Base-by-base conservation (phyloP, 23 red algal species). In the Gracilaria vermiculophylla region DNA sequence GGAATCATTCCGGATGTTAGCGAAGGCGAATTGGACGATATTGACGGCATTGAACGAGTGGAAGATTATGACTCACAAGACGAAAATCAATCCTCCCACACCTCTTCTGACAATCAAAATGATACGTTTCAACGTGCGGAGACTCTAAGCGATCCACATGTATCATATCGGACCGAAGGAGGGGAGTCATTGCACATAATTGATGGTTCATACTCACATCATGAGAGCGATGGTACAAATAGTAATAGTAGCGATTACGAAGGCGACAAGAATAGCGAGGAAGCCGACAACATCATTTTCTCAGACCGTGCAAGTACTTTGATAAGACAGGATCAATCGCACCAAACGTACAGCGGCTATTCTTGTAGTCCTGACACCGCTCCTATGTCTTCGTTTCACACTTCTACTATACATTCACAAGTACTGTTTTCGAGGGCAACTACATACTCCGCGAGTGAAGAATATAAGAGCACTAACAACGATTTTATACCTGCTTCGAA, bases 11-110 rank as follows among this genome's bases (percentile, higher is more conserved):
- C 54, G 32, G 78, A 82, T 16, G 78, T 82, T 16, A 82, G 78
- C 53, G 78, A 82, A 39, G 78, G 77, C 13, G 78, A 82, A 47
- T 62, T 82, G 53, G 78, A 82, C 47, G 53, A 82, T 39, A 82
- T 82, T 62, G 78, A 82, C 29, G 78, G 78, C 14, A 64, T 82
- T 36, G 78, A 82, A 66, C 12, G 60, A 64, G 78, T 82, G 50
- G 53, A 82, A 0, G 78, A 82, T 39, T 82, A 57, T 42, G 78
- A 82, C 56, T 64, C 54, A 25, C 78, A 82, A 39, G 53, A 82
- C 45, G 78, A 82, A 16, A 42, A 24, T 16, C 67, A 6, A 24
- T 73, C 37, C 3, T 73, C 67, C 9, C 25, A 4, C 20, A 47
- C 67, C 33, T 42, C 67, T 10, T 73, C 67, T 48, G 36, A 42